These are phyloP conservation scores for Pythium chondricola DNA, from an alignment of 352 stramenopile species.

Conservation along the genomic window DNA sequence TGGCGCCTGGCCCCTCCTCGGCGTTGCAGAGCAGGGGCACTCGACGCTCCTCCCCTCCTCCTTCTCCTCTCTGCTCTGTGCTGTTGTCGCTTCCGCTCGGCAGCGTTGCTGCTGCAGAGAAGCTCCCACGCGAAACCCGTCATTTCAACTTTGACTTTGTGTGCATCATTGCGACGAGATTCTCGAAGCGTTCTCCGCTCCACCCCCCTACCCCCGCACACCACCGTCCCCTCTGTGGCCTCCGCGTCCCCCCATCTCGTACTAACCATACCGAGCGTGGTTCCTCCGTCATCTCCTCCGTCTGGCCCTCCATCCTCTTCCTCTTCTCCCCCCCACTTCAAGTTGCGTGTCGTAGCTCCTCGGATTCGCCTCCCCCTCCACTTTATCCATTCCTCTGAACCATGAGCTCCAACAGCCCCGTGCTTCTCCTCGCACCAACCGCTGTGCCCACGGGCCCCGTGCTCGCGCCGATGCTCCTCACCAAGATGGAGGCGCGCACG, in stretches of 20 bases:
- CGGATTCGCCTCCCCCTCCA: conserved; percentile 5
- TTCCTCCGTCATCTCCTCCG: conserved; percentile 9
- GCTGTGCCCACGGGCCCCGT: conserved; percentile 12
- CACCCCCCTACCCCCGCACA: conserved; percentile 1
- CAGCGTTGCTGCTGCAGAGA: conserved; percentile 7
- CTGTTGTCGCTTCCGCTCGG: not conserved
- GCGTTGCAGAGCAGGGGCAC: conserved; percentile 18
- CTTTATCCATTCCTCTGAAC: conserved; percentile 10
- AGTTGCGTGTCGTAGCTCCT: no score
- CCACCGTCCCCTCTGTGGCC: conserved; percentile 3
- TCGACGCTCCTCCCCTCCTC: conserved; percentile 4
- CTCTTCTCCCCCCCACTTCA: conserved; percentile 10
- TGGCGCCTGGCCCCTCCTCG: conserved; percentile 13
- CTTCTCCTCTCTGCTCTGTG: conserved; percentile 10
- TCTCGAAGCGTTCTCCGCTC: not conserved
- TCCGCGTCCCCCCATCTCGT: conserved; percentile 12
- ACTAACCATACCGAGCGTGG: conserved; percentile 5
- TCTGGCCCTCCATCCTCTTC: not conserved
- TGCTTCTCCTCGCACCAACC: conserved; percentile 18
- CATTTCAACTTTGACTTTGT: conserved; percentile 66
- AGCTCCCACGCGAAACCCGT: conserved; percentile 18
- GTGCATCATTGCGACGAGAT: conserved; percentile 8
- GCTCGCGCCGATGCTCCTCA: conserved; percentile 12
- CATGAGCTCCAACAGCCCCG: conserved; percentile 26
- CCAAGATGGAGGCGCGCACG: conserved; percentile 5